Conservation (phyloP, 192 early-diverging fungal species). For the Mortierella hygrophila region DNA sequence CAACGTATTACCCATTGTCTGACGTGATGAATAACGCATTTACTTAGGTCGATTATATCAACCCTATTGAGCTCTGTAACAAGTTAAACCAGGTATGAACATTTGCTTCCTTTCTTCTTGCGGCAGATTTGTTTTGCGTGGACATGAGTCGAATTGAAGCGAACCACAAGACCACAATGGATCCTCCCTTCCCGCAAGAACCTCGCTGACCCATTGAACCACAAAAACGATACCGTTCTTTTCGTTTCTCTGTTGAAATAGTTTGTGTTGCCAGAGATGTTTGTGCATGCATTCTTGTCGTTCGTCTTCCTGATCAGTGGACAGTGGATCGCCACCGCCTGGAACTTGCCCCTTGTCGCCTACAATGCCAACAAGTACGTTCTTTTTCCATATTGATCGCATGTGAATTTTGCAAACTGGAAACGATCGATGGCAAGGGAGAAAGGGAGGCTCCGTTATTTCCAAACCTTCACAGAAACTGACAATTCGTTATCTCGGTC, state of each 20-base stretch:
- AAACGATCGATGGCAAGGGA: neutral
- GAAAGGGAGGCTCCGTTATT: neutral
- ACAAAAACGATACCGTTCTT: neutral
- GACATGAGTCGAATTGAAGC: neutral
- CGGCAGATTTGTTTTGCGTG: conserved; percentile 1
- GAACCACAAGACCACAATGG: neutral
- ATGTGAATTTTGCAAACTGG: neutral
- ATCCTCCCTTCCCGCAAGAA: neutral
- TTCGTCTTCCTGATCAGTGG: conserved; percentile 89
- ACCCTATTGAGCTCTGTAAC: conserved; percentile 98
- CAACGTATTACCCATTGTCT: neutral
- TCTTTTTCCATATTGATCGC: neutral
- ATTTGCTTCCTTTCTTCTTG: neutral
- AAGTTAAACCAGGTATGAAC: conserved; percentile 89
- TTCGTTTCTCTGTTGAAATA: conserved; percentile 42
- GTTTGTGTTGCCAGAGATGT: conserved; percentile 96
- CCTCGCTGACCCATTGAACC: neutral
- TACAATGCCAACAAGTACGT: conserved; percentile 91
- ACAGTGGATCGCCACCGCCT: conserved; percentile 86
- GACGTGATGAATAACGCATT: conserved; percentile 52
- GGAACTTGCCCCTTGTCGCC: conserved; percentile 89
- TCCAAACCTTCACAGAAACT: neutral
- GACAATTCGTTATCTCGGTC: neutral
- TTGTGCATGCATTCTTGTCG: conserved; percentile 85
- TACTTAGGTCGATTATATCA: conserved; percentile 97